A percentile compares a stretch with the other conserved stretches of the same genome.
Evolutionary conservation across 768 basidiomycete species (phyloP).

Genomic region (Collybia sp.): DNA sequence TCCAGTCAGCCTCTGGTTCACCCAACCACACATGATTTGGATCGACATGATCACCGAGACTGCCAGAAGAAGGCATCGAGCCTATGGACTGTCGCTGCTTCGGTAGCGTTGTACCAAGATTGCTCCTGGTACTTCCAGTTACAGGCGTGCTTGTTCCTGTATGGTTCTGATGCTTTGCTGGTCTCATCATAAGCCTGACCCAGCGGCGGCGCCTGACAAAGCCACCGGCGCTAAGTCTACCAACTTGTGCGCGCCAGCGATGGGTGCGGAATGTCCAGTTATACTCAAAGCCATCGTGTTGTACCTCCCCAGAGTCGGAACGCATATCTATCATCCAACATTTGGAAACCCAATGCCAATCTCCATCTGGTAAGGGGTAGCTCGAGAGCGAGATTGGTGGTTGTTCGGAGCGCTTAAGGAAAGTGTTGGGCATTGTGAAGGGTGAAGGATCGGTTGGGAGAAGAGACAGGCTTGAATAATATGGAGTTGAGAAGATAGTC

Average conservation of each 20-base stretch:
- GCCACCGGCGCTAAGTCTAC: constrained; percentile 56
- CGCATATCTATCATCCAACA: constrained; percentile 91
- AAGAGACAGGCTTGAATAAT: constrained; percentile 67
- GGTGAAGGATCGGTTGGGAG: constrained; percentile 70
- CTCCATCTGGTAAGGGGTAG: constrained; percentile 76
- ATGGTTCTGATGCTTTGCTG: constrained; percentile 27
- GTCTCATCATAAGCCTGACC: constrained; percentile 81
- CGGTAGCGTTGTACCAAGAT: not conserved
- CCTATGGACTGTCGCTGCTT: constrained; percentile 19
- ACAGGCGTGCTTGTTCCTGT: constrained; percentile 2
- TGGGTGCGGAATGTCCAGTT: constrained; percentile 70
- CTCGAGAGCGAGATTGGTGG: constrained; percentile 52
- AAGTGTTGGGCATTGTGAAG: constrained; percentile 56
- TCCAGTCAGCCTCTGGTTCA: constrained; percentile 52
- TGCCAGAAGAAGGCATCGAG: constrained; percentile 24
- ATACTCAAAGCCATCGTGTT: constrained; percentile 84
- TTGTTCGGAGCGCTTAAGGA: constrained; percentile 36
- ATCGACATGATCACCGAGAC: constrained; percentile 5
- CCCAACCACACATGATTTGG: constrained; percentile 45
- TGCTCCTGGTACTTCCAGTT: constrained; percentile 1
- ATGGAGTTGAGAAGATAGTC: constrained; percentile 66
- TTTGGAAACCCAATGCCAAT: constrained; percentile 78
- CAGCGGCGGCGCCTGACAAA: constrained; percentile 80
- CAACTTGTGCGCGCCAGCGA: constrained; percentile 62
- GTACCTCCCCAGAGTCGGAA: constrained; percentile 65